A percentile compares a stretch with the other conserved stretches of the same genome.
phyloP scores from a whole-genome alignment of 306 rosid genomes.

The Potentilla sterilis region DNA sequence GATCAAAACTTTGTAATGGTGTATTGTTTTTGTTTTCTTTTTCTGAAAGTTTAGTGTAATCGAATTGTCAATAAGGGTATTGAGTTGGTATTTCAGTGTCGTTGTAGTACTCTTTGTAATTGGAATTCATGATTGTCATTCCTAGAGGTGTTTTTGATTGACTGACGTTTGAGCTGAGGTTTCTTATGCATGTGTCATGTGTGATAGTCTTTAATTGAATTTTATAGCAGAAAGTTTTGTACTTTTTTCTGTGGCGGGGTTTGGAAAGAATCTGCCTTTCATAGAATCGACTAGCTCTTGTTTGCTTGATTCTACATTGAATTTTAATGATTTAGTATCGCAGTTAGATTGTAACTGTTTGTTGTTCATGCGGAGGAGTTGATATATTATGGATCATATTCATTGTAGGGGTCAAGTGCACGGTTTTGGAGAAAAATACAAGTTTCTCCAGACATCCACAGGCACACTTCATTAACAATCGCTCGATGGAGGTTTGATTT shows the following conservation, averaged over 20 bases:
- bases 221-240: background rate
- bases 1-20: background rate
- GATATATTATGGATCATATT: background rate
- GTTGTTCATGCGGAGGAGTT: constrained; percentile 6
- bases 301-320: background rate
- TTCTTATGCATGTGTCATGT: background rate
- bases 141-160: background rate
- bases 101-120: background rate
- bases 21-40: background rate
- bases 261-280: background rate
- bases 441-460: constrained; percentile 71
- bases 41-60: background rate
- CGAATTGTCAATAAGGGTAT: background rate
- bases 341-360: background rate
- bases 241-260: background rate
- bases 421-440: constrained; percentile 64
- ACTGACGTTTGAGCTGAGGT: constrained; percentile 2
- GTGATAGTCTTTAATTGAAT: background rate
- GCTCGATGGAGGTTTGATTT: constrained; percentile 89
- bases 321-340: background rate
- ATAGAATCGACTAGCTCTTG: background rate
- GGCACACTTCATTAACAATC: constrained; percentile 91
- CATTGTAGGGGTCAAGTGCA: constrained; percentile 65
- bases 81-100: background rate
- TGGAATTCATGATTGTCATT: constrained; percentile 1